Conservation (phyloP, 208 protist species). For the Trypanosoma caninum region DNA sequence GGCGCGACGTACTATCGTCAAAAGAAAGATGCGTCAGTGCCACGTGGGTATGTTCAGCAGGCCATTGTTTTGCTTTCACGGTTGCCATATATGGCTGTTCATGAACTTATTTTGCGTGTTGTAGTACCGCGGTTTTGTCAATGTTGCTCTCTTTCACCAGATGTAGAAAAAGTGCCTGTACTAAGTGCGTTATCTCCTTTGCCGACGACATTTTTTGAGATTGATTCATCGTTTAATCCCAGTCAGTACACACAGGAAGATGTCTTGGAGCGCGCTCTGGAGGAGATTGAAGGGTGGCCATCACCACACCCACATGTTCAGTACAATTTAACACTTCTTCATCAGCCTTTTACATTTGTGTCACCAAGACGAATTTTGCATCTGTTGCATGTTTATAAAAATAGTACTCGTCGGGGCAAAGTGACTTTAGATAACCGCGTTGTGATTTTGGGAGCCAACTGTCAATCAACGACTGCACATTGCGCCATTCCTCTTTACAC, state of each 20-base stretch:
- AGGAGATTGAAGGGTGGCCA: conserved; percentile 71
- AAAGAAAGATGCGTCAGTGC: conserved; percentile 71
- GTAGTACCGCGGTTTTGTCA: conserved; percentile 73
- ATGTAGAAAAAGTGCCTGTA: conserved; percentile 57
- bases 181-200: conserved; percentile 57
- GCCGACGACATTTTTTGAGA: conserved; percentile 49
- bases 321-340: conserved; percentile 68
- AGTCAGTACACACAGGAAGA: conserved; percentile 66
- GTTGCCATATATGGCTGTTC: conserved; percentile 67
- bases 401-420: background rate
- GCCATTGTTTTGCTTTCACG: conserved; percentile 77
- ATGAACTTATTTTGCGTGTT: conserved; percentile 81
- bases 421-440: conserved; percentile 21
- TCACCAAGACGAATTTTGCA: conserved; percentile 50
- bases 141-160: conserved; percentile 80
- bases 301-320: conserved; percentile 70
- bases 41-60: conserved; percentile 85
- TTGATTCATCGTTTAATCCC: conserved; percentile 64
- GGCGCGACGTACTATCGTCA: conserved; percentile 82
- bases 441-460: conserved; percentile 15
- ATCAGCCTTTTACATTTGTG: conserved; percentile 67
- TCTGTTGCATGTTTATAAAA: background rate
- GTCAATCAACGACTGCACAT: conserved; percentile 29
- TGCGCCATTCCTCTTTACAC: conserved; percentile 65
- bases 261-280: conserved; percentile 59